These are phyloP conservation scores for Phytophthora capsici DNA, from an alignment of 352 stramenopile species.

Conservation along the genomic window DNA sequence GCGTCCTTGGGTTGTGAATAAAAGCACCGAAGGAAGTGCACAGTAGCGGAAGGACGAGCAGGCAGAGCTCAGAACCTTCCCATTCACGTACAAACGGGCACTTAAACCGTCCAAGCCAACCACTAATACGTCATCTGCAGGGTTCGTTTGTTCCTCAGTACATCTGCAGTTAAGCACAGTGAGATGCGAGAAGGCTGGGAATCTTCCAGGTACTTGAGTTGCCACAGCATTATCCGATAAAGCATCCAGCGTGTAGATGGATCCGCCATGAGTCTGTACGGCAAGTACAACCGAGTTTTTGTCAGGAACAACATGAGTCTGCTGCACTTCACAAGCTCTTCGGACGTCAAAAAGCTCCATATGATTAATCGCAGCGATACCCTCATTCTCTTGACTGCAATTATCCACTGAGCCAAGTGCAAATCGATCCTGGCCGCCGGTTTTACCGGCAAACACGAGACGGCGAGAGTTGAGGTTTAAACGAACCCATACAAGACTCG, in stretches of 20 bases:
- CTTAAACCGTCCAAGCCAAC: conserved; percentile 50
- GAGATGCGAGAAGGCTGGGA: conserved; percentile 48
- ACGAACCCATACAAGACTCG: conserved; percentile 47
- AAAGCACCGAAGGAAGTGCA: conserved; percentile 43
- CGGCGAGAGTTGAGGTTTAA: conserved; percentile 18
- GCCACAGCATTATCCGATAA: background rate
- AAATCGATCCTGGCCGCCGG: conserved; percentile 39
- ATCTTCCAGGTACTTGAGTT: conserved; percentile 23
- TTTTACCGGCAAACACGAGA: conserved; percentile 42
- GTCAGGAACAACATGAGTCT: background rate
- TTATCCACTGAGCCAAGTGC: conserved; percentile 21
- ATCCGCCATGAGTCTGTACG: conserved; percentile 51
- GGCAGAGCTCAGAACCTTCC: conserved; percentile 41
- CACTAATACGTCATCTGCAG: conserved; percentile 20
- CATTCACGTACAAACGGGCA: conserved; percentile 63
- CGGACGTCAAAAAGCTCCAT: conserved; percentile 21
- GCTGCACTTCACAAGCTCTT: conserved; percentile 25
- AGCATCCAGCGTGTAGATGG: conserved; percentile 37
- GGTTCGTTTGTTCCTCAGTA: background rate
- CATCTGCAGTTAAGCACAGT: conserved; percentile 24
- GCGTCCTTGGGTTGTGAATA: conserved; percentile 73
- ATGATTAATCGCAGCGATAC: conserved; percentile 1
- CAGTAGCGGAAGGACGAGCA: conserved; percentile 74
- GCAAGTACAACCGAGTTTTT: conserved; percentile 12
- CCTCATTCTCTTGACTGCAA: background rate